These are phyloP conservation scores for Hypoxylon lienhwacheense DNA, from an alignment of 495 filamentous ascomycete species.

Conservation along the genomic window DNA sequence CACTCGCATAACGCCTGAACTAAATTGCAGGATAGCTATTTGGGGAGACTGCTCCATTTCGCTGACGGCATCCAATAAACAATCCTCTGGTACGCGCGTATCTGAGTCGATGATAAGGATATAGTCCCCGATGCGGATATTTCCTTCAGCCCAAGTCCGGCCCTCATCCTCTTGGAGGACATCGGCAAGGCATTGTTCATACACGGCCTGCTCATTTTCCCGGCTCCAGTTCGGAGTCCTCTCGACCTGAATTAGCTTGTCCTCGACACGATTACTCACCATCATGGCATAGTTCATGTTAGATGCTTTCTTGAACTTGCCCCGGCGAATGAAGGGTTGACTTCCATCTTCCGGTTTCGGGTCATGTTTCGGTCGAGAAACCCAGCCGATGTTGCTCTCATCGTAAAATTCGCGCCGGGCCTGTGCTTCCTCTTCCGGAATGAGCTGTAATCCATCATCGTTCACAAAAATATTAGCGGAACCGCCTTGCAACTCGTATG, in stretches of 20 bases:
- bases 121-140: constrained; percentile 70
- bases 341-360: constrained; percentile 46
- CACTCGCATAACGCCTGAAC: constrained; percentile 72
- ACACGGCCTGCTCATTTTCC: constrained; percentile 55
- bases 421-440: constrained; percentile 57
- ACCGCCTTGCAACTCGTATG: constrained; percentile 69
- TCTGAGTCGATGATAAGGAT: constrained; percentile 70
- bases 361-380: constrained; percentile 62
- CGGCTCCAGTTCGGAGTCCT: constrained; percentile 52
- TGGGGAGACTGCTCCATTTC: constrained; percentile 74
- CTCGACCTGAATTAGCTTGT: constrained; percentile 51
- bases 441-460: constrained; percentile 68
- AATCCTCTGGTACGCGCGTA: constrained; percentile 67
- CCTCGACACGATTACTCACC: constrained; percentile 62
- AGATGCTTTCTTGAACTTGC: constrained; percentile 75
- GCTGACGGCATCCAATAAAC: constrained; percentile 66
- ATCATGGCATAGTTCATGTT: constrained; percentile 73
- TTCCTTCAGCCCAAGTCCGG: constrained; percentile 68
- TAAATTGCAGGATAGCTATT: constrained; percentile 69
- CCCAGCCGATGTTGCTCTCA: constrained; percentile 65
- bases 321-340: constrained; percentile 56
- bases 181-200: constrained; percentile 52
- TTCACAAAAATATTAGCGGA: constrained; percentile 73
- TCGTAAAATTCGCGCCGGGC: constrained; percentile 65
- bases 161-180: constrained; percentile 61